phyloP scores from a whole-genome alignment of 2,329 filamentous ascomycete species.

The Dactylellina leptospora region DNA sequence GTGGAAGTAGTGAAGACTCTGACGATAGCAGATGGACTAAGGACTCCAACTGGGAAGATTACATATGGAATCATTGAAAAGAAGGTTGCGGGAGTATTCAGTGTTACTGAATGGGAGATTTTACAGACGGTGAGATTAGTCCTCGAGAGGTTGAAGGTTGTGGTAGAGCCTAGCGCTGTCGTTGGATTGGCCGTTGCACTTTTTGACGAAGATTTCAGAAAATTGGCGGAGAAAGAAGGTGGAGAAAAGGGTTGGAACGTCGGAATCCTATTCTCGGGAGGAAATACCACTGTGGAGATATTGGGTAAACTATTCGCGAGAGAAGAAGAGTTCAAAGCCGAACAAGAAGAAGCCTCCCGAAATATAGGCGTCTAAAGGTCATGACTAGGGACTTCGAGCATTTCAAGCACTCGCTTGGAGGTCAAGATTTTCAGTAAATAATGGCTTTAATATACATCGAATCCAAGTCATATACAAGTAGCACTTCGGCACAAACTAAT shows the following conservation, averaged over 20 bases:
- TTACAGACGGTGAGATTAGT: constrained; percentile 77
- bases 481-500: too few relatives aligned
- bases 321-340: constrained; percentile 40
- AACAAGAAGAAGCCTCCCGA: constrained; percentile 29
- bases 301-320: constrained; percentile 54
- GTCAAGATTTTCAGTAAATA: too few relatives aligned
- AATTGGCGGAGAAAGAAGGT: constrained; percentile 67
- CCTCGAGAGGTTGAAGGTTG: constrained; percentile 85
- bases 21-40: constrained; percentile 87
- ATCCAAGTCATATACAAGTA: too few relatives aligned
- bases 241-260: constrained; percentile 77
- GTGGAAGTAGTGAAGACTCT: constrained; percentile 75
- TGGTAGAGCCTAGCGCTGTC: constrained; percentile 86
- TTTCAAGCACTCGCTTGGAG: too few relatives aligned
- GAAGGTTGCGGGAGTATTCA: constrained; percentile 76
- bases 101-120: constrained; percentile 84
- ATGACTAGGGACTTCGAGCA: too few relatives aligned
- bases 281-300: constrained; percentile 57
- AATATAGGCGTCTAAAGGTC: too few relatives aligned
- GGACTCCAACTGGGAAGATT: constrained; percentile 72
- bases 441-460: too few relatives aligned
- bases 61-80: constrained; percentile 58
- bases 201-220: constrained; percentile 84
- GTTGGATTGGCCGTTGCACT: constrained; percentile 84
- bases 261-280: constrained; percentile 56